A percentile compares a stretch with the other conserved stretches of the same genome.
Evolutionary conservation across 345 rosid species (phyloP).

Genomic region (Geranium rotundifolium): DNA sequence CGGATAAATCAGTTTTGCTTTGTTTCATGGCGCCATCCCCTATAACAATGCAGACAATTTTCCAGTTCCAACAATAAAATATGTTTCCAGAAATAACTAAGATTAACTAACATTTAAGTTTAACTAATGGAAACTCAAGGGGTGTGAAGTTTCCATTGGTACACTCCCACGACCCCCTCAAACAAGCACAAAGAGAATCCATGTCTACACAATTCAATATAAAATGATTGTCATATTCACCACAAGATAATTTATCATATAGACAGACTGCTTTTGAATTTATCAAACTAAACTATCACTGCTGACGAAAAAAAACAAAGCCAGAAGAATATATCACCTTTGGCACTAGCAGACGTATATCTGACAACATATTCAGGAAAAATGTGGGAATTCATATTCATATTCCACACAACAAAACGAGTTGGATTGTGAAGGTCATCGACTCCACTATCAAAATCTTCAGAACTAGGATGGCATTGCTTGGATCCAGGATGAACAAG

Average conservation of each 20-base stretch:
- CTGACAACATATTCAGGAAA: slow-evolving; percentile 82
- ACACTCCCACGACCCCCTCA: no score
- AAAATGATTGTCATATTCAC: no score
- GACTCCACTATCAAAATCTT: slow-evolving; percentile 67
- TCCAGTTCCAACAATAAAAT: neutral
- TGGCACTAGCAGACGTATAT: slow-evolving; percentile 44
- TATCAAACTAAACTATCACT: slow-evolving; percentile 11
- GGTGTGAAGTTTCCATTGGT: no score
- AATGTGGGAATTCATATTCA: slow-evolving; percentile 74
- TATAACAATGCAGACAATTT: slow-evolving; percentile 17
- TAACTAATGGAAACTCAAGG: neutral
- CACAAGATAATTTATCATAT: neutral
- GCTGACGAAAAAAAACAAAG: no score
- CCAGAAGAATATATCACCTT: slow-evolving; percentile 43
- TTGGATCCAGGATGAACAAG: slow-evolving; percentile 41
- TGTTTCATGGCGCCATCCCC: slow-evolving; percentile 6
- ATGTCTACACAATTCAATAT: neutral
- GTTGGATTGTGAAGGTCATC: slow-evolving; percentile 63
- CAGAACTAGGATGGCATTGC: slow-evolving; percentile 53
- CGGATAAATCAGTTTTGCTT: neutral
- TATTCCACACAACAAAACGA: slow-evolving; percentile 63
- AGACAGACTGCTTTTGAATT: neutral
- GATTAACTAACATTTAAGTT: neutral
- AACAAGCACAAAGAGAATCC: neutral
- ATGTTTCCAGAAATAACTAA: neutral